These are phyloP conservation scores for Cornus controversa DNA, from an alignment of 148 eudicot species.

Conservation along the genomic window DNA sequence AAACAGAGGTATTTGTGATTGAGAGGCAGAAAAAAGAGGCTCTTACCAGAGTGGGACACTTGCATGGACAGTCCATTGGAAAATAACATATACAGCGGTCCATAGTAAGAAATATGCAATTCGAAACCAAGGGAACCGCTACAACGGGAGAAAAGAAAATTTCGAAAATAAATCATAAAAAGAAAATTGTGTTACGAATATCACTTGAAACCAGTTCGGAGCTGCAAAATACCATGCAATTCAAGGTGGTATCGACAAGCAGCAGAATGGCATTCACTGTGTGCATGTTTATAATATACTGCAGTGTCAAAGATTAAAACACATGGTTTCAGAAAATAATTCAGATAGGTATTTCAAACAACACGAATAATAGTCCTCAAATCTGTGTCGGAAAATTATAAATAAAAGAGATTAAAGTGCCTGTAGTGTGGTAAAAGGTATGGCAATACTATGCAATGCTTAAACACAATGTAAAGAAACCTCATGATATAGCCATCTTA, in stretches of 20 bases:
- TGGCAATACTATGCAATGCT: no score
- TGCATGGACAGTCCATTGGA: constrained; percentile 83
- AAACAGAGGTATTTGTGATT: background rate
- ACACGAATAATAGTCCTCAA: background rate
- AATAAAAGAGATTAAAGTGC: no score
- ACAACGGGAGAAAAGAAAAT: background rate
- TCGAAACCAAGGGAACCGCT: constrained; percentile 88
- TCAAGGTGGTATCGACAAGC: constrained; percentile 76
- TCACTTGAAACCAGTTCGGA: background rate
- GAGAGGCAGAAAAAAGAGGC: background rate
- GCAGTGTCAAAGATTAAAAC: constrained; percentile 20
- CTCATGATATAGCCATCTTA: no score
- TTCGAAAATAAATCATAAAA: background rate
- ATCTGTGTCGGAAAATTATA: no score
- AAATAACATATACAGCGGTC: constrained; percentile 67
- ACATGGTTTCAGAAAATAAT: background rate
- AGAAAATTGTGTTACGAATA: background rate
- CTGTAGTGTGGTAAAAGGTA: no score
- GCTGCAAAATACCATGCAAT: constrained; percentile 57
- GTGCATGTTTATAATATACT: constrained; percentile 80
- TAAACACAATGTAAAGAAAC: no score
- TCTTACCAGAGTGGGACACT: constrained; percentile 60
- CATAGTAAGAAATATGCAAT: constrained; percentile 76
- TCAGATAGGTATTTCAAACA: background rate
- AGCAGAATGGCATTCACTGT: constrained; percentile 76